Evolutionary conservation across 768 basidiomycete genomes (phyloP).

Genomic region (Psilocybe cyanescens): DNA sequence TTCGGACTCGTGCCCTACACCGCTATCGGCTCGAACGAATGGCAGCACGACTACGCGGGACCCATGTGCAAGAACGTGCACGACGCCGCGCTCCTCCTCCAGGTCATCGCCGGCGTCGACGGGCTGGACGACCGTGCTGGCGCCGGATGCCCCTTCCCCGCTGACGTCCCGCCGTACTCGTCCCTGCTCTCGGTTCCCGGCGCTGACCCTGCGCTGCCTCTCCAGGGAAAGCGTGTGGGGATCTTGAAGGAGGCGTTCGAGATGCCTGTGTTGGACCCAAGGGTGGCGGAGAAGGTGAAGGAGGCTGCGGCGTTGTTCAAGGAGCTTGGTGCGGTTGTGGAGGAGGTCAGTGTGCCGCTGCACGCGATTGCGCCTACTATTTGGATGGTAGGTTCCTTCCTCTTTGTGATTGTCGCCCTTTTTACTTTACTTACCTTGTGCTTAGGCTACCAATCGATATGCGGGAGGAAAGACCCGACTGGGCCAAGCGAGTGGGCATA

Average conservation of each 20-base stretch:
- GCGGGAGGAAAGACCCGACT: constrained; percentile 22
- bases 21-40: constrained; percentile 43
- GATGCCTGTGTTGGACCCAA: constrained; percentile 34
- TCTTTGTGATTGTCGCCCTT: neutral
- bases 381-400: constrained; percentile 21
- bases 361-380: constrained; percentile 30
- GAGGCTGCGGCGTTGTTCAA: constrained; percentile 35
- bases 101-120: constrained; percentile 48
- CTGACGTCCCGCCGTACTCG: constrained; percentile 24
- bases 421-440: neutral
- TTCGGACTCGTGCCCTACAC: constrained; percentile 53
- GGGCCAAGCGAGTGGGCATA: constrained; percentile 21
- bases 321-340: constrained; percentile 41
- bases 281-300: constrained; percentile 36
- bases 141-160: constrained; percentile 19
- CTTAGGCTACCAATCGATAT: constrained; percentile 21
- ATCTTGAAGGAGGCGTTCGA: constrained; percentile 42
- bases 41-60: constrained; percentile 44
- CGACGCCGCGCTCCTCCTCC: constrained; percentile 42
- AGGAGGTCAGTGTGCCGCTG: constrained; percentile 43
- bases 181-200: constrained; percentile 35
- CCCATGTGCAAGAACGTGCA: constrained; percentile 40
- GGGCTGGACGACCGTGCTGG: constrained; percentile 43
- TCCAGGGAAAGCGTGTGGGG: constrained; percentile 41
- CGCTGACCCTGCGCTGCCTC: constrained; percentile 22